Conservation (phyloP, 225 moss, liverwort and hornwort genomes). For the Takakia lepidozioides region DNA sequence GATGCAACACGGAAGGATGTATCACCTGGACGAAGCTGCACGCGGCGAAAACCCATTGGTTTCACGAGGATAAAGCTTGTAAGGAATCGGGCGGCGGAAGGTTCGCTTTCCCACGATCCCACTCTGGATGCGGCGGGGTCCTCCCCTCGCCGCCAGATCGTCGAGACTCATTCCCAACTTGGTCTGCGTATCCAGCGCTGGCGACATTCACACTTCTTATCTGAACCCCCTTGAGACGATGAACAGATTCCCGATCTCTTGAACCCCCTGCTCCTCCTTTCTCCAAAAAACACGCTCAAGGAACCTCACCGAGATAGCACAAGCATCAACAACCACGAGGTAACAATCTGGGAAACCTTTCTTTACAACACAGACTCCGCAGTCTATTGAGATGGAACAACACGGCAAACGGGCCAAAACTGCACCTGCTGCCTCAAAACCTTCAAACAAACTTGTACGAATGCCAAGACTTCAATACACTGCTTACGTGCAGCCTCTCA, state of each 20-base stretch:
- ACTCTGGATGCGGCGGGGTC: slow-evolving; percentile 88
- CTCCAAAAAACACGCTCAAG: no score
- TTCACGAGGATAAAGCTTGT: slow-evolving; percentile 88
- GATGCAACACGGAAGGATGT: slow-evolving; percentile 49
- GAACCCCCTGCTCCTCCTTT: slow-evolving; percentile 1
- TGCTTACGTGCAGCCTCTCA: no score
- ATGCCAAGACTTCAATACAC: no score
- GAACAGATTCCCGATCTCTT: neutral
- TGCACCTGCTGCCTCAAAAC: no score
- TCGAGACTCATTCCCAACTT: slow-evolving; percentile 99
- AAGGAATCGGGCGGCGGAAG: slow-evolving; percentile 87
- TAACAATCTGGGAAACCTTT: no score
- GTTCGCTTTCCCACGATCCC: slow-evolving; percentile 93
- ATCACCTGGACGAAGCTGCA: slow-evolving; percentile 85
- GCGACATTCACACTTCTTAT: slow-evolving; percentile 61
- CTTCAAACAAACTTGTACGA: no score
- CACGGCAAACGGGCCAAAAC: no score
- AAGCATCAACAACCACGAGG: no score
- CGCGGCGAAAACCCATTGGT: slow-evolving; percentile 85
- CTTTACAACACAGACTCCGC: no score
- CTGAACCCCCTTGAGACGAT: slow-evolving; percentile 1
- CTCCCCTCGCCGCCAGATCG: slow-evolving; percentile 83
- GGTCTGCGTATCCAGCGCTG: slow-evolving; percentile 87
- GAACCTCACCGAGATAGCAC: no score
- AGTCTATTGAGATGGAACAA: no score